These are phyloP conservation scores for Solanum rostratum DNA, from an alignment of 257 asterid genomes.

Conservation along the genomic window DNA sequence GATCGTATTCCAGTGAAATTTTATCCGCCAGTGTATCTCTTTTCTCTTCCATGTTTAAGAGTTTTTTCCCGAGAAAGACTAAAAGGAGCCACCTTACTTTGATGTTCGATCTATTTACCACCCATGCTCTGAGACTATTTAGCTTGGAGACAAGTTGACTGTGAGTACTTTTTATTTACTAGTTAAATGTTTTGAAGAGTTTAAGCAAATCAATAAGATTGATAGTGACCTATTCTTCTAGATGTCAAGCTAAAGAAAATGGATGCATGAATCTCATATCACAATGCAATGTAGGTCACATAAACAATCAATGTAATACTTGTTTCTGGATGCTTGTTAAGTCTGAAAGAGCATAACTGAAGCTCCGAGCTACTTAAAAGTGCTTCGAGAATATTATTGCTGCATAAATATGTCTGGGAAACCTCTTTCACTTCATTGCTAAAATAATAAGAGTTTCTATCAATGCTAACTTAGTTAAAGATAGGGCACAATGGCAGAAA, in stretches of 20 bases:
- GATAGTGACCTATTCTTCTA: background rate
- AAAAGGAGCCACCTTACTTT: conserved; percentile 54
- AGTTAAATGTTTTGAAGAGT: background rate
- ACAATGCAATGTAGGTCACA: conserved; percentile 46
- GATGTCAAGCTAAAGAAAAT: background rate
- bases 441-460: too few relatives aligned
- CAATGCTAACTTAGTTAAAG: too few relatives aligned
- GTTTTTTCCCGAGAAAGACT: conserved; percentile 43
- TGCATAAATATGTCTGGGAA: too few relatives aligned
- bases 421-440: too few relatives aligned
- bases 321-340: conserved; percentile 94
- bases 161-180: conserved; percentile 30
- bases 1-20: conserved; percentile 37
- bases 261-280: background rate
- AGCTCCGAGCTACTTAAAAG: conserved; percentile 63
- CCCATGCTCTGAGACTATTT: conserved; percentile 63
- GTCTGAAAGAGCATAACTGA: conserved; percentile 57
- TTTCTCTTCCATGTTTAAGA: conserved; percentile 57
- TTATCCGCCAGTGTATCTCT: conserved; percentile 60
- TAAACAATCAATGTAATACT: conserved; percentile 81
- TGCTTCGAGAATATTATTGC: background rate
- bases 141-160: conserved; percentile 94
- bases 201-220: background rate
- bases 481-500: too few relatives aligned
- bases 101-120: conserved; percentile 68